phyloP scores from a whole-genome alignment of 371 early-diverging fungal species.

The Syncephalastrum contaminatum region DNA sequence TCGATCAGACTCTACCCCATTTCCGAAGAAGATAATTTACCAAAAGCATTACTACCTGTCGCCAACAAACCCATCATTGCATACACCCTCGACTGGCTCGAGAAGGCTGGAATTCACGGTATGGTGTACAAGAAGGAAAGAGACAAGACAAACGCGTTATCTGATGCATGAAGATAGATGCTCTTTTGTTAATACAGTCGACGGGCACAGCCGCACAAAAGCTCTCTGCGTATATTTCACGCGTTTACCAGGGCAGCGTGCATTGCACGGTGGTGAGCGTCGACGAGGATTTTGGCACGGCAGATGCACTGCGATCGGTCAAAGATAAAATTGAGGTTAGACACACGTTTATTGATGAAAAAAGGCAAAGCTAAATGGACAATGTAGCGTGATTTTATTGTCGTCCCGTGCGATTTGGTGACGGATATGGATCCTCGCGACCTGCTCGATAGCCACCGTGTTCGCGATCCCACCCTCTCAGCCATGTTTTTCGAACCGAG shows the following conservation, averaged over 20 bases:
- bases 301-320: constrained; percentile 79
- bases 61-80: constrained; percentile 92
- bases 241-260: constrained; percentile 68
- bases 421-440: constrained; percentile 80
- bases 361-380: background rate
- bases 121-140: background rate
- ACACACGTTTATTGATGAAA: background rate
- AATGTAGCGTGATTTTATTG: constrained; percentile 81
- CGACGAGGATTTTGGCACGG: constrained; percentile 80
- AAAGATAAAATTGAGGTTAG: constrained; percentile 77
- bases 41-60: constrained; percentile 90
- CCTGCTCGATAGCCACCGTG: constrained; percentile 79
- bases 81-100: constrained; percentile 92
- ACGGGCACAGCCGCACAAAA: constrained; percentile 43
- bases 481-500: constrained; percentile 77
- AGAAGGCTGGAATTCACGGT: constrained; percentile 84
- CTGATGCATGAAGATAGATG: constrained; percentile 49
- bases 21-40: constrained; percentile 77
- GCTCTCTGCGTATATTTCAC: constrained; percentile 69
- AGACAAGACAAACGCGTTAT: background rate
- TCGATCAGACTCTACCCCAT: constrained; percentile 72
- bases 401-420: constrained; percentile 86
- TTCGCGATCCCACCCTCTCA: constrained; percentile 74
- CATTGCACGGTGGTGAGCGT: constrained; percentile 61
- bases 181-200: constrained; percentile 71